Percentiles rank a stretch among this genome's conserved stretches.
phyloP scores from a whole-genome alignment of 257 asterid species.

The Salvia hispanica region DNA sequence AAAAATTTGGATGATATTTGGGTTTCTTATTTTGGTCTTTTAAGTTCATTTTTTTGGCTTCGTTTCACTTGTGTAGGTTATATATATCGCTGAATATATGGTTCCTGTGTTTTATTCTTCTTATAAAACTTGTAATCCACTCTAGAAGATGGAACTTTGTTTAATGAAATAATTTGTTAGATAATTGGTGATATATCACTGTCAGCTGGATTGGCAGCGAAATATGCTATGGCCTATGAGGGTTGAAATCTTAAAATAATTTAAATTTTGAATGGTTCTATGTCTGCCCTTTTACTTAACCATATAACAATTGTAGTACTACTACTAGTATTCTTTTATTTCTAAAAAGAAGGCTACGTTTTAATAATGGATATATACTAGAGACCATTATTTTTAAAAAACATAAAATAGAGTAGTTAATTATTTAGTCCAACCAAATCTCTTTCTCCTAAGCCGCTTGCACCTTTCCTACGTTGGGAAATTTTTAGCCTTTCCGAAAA shows the following conservation, averaged over 20 bases:
- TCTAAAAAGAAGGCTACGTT: background rate
- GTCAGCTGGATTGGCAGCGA: too few relatives aligned
- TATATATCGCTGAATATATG: background rate
- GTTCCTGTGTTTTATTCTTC: background rate
- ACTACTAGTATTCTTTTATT: too few relatives aligned
- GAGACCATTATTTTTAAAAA: too few relatives aligned
- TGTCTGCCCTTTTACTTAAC: background rate
- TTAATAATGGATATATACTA: too few relatives aligned
- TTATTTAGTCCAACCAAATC: slow-evolving; percentile 7
- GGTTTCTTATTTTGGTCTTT: background rate
- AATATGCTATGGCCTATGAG: background rate
- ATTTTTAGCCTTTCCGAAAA: slow-evolving; percentile 8
- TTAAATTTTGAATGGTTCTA: background rate
- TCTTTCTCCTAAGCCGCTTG: background rate
- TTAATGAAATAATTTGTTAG: background rate
- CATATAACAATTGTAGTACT: too few relatives aligned
- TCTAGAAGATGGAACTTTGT: background rate
- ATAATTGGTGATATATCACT: background rate
- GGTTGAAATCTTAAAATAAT: background rate
- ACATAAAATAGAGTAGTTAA: background rate
- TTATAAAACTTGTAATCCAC: too few relatives aligned
- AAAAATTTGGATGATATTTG: slow-evolving; percentile 32
- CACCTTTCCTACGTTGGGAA: background rate
- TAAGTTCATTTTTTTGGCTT: background rate
- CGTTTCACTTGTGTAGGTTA: too few relatives aligned